A percentile compares a stretch with the other conserved stretches of the same genome.
phyloP scores from a whole-genome alignment of 2,329 filamentous ascomycete genomes.

The Ceratocystiopsis sp. region DNA sequence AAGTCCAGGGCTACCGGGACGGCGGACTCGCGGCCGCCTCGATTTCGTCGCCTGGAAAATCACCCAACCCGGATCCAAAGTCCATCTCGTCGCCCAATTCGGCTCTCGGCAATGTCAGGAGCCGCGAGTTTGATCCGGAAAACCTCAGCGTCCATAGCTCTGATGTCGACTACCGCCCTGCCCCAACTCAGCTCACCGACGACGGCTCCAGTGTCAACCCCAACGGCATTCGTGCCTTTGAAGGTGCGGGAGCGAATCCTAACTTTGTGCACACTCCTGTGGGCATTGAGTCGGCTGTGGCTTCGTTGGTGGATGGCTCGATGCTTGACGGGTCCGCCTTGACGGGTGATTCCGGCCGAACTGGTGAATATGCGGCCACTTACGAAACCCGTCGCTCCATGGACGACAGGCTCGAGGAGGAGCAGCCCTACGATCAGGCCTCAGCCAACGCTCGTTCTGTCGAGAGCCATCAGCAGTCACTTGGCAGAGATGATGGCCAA shows the following conservation, averaged over 20 bases:
- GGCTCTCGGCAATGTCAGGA: constrained; percentile 30
- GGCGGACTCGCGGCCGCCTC: constrained; percentile 32
- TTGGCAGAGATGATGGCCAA: constrained; percentile 17
- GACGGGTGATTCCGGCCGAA: constrained; percentile 35
- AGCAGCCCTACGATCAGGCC: constrained; percentile 16
- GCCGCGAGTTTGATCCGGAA: constrained; percentile 41
- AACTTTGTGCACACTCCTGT: constrained; percentile 55
- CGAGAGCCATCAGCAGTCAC: constrained; percentile 20
- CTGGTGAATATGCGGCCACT: constrained; percentile 27
- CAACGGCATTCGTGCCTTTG: constrained; percentile 51
- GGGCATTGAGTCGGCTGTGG: constrained; percentile 76
- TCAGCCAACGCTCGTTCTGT: constrained; percentile 17
- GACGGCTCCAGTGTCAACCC: constrained; percentile 33
- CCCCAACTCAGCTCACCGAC: constrained; percentile 22
- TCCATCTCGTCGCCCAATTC: constrained; percentile 34
- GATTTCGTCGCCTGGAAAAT: constrained; percentile 43
- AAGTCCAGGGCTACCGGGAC: constrained; percentile 37
- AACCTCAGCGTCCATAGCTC: constrained; percentile 36
- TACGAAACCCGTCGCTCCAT: constrained; percentile 19
- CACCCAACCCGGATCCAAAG: constrained; percentile 26
- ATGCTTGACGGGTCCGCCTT: constrained; percentile 50
- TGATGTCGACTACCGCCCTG: constrained; percentile 34
- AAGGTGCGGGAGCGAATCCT: constrained; percentile 54
- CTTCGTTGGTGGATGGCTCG: constrained; percentile 69
- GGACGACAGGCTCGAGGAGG: constrained; percentile 16